Percentiles rank a stretch among this genome's conserved stretches.
phyloP scores from a whole-genome alignment of 2,329 filamentous ascomycete species.

The Aspergillus niger region DNA sequence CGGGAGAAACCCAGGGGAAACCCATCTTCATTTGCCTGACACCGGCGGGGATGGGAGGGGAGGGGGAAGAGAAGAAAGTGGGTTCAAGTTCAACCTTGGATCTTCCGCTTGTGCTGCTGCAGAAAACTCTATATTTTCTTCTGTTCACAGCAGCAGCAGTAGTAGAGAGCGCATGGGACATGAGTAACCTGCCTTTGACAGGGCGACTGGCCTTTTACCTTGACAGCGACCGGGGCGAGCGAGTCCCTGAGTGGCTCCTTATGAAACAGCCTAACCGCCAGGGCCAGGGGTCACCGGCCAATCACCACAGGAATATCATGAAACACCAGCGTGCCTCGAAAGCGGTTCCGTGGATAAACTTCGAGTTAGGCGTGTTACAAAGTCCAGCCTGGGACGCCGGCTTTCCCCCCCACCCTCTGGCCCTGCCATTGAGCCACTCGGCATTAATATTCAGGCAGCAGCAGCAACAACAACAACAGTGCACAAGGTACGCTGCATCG shows the following conservation, averaged over 20 bases:
- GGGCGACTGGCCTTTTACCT: neutral
- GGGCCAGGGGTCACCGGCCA: neutral
- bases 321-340: neutral
- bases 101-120: conserved; percentile 5
- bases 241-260: neutral
- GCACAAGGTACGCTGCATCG: neutral
- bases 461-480: neutral
- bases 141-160: conserved; percentile 3
- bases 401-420: neutral
- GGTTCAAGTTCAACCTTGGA: conserved; percentile 5
- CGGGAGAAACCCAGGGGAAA: neutral
- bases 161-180: neutral
- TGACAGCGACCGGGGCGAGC: neutral
- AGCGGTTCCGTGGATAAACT: neutral
- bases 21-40: conserved; percentile 22
- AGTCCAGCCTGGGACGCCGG: neutral
- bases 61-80: neutral
- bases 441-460: neutral
- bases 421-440: neutral
- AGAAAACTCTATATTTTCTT: neutral
- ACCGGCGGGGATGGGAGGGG: conserved; percentile 6
- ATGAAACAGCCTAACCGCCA: conserved; percentile 7
- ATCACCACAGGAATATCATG: neutral
- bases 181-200: conserved; percentile 2
- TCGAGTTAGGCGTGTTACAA: neutral